Evolutionary conservation across 192 early-diverging fungal genomes (phyloP).

Genomic region (Cetraspora pellucida): DNA sequence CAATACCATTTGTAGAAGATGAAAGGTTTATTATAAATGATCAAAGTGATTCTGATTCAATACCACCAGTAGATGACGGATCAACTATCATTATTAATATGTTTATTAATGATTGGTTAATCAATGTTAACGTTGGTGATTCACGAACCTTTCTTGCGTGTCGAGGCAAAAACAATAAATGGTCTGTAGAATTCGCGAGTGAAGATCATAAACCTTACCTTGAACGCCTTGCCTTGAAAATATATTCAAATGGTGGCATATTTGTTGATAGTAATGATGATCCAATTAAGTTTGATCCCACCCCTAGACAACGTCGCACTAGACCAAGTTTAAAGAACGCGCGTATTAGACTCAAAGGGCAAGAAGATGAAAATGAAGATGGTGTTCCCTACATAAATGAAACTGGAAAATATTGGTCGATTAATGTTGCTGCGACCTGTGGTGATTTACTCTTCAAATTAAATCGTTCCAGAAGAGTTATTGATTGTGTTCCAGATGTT

Average conservation of each 20-base stretch:
- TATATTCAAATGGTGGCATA: constrained; percentile 60
- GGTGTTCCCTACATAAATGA: constrained; percentile 42
- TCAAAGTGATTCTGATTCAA: not conserved
- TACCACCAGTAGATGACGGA: constrained; percentile 53
- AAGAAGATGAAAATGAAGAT: constrained; percentile 42
- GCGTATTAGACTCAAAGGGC: constrained; percentile 54
- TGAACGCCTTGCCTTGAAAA: constrained; percentile 56
- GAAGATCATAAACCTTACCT: constrained; percentile 63
- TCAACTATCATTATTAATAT: constrained; percentile 59
- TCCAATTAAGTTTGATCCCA: constrained; percentile 55
- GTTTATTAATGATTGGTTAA: constrained; percentile 60
- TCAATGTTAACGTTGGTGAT: constrained; percentile 61
- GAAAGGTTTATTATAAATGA: constrained; percentile 48
- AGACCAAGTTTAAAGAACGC: constrained; percentile 57
- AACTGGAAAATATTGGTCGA: constrained; percentile 49
- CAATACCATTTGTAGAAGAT: constrained; percentile 48
- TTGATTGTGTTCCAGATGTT: constrained; percentile 58
- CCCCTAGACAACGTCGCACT: constrained; percentile 51
- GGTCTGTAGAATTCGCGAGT: constrained; percentile 54
- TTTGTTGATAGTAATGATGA: constrained; percentile 63
- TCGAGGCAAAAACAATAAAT: constrained; percentile 42
- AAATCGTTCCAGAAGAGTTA: constrained; percentile 50
- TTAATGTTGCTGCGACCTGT: constrained; percentile 59
- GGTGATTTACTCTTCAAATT: constrained; percentile 64
- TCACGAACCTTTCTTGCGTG: constrained; percentile 54